These are phyloP conservation scores for Lasiodiplodia gonubiensis DNA, from an alignment of 2,329 filamentous ascomycete species.

Conservation along the genomic window DNA sequence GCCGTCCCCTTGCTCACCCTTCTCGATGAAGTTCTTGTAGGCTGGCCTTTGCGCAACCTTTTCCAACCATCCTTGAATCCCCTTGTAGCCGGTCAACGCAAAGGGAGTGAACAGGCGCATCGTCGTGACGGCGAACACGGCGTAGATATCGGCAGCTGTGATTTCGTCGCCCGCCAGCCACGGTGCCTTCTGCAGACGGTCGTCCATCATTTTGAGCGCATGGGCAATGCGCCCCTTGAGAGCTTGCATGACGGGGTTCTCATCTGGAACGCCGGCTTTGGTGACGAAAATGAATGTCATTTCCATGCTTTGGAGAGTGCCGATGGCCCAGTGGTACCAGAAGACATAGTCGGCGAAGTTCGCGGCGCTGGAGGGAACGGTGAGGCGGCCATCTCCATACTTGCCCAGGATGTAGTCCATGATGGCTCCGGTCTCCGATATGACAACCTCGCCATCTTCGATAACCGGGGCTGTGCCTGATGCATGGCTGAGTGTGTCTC, in stretches of 20 bases:
- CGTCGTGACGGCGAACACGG: constrained; percentile 65
- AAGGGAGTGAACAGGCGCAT: constrained; percentile 59
- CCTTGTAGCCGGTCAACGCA: constrained; percentile 36
- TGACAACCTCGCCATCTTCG: constrained; percentile 59
- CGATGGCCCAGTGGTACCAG: constrained; percentile 66
- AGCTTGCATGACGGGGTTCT: constrained; percentile 34
- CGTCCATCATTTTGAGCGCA: constrained; percentile 56
- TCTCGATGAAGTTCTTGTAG: constrained; percentile 28
- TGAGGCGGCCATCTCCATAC: constrained; percentile 51
- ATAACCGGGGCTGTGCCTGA: constrained; percentile 67
- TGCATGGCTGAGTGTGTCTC: constrained; percentile 48
- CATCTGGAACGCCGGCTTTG: constrained; percentile 32
- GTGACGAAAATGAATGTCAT: constrained; percentile 39
- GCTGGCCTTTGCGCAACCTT: constrained; percentile 23
- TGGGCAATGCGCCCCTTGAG: constrained; percentile 43
- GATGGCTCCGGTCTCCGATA: constrained; percentile 66
- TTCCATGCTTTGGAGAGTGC: constrained; percentile 47
- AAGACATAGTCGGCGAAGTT: constrained; percentile 67
- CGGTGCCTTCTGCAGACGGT: constrained; percentile 50
- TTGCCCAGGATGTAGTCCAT: constrained; percentile 66
- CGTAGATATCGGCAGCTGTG: constrained; percentile 71
- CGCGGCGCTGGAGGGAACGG: constrained; percentile 51
- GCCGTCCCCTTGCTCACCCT: constrained; percentile 25
- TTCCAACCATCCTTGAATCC: constrained; percentile 32
- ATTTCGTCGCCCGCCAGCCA: constrained; percentile 68